Evolutionary conservation across 139 green algal genomes (phyloP).

Genomic region (Yamagishiella unicocca): DNA sequence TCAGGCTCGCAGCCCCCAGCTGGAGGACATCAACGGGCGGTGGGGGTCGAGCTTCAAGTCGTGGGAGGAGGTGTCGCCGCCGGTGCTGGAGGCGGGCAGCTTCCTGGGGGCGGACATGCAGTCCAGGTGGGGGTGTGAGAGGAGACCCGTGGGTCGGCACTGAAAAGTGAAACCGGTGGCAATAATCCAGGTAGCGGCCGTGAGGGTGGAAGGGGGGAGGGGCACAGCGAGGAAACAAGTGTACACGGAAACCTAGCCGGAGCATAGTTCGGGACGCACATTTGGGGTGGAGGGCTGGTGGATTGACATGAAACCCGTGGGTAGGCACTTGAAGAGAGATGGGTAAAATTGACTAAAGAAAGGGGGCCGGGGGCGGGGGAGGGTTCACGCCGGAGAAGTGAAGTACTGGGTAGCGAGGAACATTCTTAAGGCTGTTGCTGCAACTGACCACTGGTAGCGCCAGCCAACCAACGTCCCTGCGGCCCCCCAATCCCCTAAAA

Average conservation of each 20-base stretch:
- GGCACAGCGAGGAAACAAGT: not conserved
- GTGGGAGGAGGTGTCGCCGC: constrained; percentile 26
- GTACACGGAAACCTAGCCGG: too few relatives aligned
- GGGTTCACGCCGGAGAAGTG: too few relatives aligned
- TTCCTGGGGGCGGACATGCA: constrained; percentile 14
- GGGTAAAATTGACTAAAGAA: not conserved
- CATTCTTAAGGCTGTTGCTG: too few relatives aligned
- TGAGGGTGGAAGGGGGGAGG: not conserved
- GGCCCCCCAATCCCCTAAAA: too few relatives aligned
- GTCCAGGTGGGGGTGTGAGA: too few relatives aligned
- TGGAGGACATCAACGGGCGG: constrained; percentile 14
- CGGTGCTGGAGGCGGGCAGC: constrained; percentile 21
- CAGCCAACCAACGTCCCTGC: too few relatives aligned
- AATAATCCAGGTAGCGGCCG: too few relatives aligned
- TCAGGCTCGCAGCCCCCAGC: not conserved
- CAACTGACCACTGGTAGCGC: too few relatives aligned
- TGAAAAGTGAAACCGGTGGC: too few relatives aligned
- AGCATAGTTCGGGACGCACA: not conserved
- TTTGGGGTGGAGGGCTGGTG: not conserved
- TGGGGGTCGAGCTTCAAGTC: not conserved
- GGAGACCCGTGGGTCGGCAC: too few relatives aligned
- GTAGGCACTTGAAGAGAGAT: not conserved
- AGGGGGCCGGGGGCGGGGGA: too few relatives aligned
- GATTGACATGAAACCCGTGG: not conserved
- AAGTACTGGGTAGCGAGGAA: too few relatives aligned